These are phyloP conservation scores for Hymenoscyphus scutula DNA, from an alignment of 2,329 filamentous ascomycete species.

Conservation along the genomic window DNA sequence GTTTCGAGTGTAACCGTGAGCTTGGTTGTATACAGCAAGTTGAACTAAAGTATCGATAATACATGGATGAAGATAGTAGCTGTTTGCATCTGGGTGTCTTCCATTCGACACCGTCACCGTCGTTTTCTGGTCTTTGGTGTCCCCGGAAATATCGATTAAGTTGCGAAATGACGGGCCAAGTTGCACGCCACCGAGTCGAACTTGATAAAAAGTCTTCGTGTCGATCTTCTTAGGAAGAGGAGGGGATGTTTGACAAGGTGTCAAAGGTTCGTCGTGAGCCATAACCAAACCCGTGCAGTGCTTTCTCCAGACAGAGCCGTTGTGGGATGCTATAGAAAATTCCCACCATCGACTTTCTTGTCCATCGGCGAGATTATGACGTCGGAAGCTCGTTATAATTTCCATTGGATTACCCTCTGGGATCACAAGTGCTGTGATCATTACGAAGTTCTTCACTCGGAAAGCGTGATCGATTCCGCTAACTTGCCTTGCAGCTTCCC, in stretches of 20 bases:
- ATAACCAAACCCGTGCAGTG: constrained; percentile 24
- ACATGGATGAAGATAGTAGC: not conserved
- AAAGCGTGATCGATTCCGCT: constrained; percentile 35
- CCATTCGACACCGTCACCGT: not conserved
- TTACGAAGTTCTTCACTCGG: constrained; percentile 3
- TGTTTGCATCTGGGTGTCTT: not conserved
- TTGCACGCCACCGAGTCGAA: not conserved
- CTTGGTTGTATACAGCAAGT: not conserved
- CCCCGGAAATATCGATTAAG: not conserved
- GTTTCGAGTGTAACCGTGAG: not conserved
- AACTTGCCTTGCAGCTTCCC: constrained; percentile 19
- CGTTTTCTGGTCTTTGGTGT: not conserved
- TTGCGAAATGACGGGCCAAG: constrained; percentile 1
- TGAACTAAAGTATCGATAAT: not conserved
- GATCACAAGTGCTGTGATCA: constrained; percentile 27
- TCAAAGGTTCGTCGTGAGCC: not conserved
- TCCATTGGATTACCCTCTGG: constrained; percentile 13
- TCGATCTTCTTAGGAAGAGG: not conserved
- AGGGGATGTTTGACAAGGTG: not conserved
- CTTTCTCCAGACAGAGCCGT: constrained; percentile 32
- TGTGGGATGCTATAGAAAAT: constrained; percentile 33
- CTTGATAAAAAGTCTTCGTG: not conserved
- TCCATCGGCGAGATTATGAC: constrained; percentile 15
- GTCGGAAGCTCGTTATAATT: constrained; percentile 5
- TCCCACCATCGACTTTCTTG: constrained; percentile 32